A percentile compares a stretch with the other conserved stretches of the same genome.
phyloP scores from a whole-genome alignment of 2,329 filamentous ascomycete genomes.

The Aspergillus latus region DNA sequence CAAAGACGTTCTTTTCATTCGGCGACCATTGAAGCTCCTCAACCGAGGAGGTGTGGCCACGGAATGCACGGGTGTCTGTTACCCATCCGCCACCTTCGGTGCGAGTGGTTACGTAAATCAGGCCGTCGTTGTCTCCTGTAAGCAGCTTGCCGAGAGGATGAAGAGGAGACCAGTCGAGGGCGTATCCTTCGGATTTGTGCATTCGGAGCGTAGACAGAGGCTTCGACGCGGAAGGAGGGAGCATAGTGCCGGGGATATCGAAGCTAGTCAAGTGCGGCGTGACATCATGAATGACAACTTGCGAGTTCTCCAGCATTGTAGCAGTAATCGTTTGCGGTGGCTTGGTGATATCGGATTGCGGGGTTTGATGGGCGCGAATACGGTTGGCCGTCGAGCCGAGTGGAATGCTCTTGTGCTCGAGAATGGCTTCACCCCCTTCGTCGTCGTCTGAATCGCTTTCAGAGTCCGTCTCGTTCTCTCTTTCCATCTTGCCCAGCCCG shows the following conservation, averaged over 20 bases:
- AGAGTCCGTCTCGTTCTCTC: slow-evolving; percentile 65
- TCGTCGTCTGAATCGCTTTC: slow-evolving; percentile 74
- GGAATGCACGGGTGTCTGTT: slow-evolving; percentile 79
- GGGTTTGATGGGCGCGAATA: slow-evolving; percentile 80
- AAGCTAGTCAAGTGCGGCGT: slow-evolving; percentile 86
- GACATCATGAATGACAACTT: slow-evolving; percentile 91
- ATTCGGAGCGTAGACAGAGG: slow-evolving; percentile 83
- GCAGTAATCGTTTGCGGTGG: slow-evolving; percentile 83
- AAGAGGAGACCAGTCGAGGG: slow-evolving; percentile 90
- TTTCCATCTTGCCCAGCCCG: slow-evolving; percentile 83
- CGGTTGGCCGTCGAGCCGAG: slow-evolving; percentile 88
- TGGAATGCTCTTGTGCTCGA: slow-evolving; percentile 88
- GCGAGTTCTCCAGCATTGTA: slow-evolving; percentile 84
- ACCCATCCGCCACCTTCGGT: slow-evolving; percentile 87
- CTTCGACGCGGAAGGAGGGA: slow-evolving; percentile 82
- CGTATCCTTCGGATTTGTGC: slow-evolving; percentile 93
- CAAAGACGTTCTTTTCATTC: slow-evolving; percentile 87
- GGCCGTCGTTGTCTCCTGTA: slow-evolving; percentile 86
- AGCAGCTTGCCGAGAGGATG: slow-evolving; percentile 79
- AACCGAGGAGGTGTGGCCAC: slow-evolving; percentile 78
- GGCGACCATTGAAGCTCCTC: slow-evolving; percentile 98
- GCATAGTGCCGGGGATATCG: slow-evolving; percentile 78
- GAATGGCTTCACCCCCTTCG: slow-evolving; percentile 75
- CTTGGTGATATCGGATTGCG: slow-evolving; percentile 62
- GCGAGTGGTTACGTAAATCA: slow-evolving; percentile 83